These are phyloP conservation scores for Mycena leptocephala DNA, from an alignment of 768 basidiomycete genomes.

Conservation along the genomic window DNA sequence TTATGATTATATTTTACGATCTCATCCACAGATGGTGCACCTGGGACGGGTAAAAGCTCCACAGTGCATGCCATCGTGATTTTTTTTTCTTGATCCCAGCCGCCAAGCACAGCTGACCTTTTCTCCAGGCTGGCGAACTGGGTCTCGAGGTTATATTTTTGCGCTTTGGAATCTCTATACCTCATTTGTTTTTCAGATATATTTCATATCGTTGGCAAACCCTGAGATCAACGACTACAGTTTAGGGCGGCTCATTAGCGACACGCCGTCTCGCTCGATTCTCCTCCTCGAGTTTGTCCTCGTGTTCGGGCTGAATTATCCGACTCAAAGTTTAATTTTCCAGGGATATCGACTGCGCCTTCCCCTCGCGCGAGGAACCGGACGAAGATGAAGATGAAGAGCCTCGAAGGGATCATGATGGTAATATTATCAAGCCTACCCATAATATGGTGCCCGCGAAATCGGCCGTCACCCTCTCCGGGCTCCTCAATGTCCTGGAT, in stretches of 20 bases:
- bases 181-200: not conserved
- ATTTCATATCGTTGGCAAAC: not conserved
- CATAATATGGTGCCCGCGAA: not conserved
- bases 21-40: constrained; percentile 33
- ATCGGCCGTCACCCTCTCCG: too few species aligned
- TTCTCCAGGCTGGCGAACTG: constrained; percentile 24
- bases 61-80: constrained; percentile 28
- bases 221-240: constrained; percentile 1
- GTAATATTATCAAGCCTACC: not conserved
- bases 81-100: too few species aligned
- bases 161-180: not conserved
- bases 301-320: too few species aligned
- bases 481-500: too few species aligned
- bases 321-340: not conserved
- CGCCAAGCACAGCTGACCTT: too few species aligned
- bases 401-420: too few species aligned
- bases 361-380: too few species aligned
- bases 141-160: constrained; percentile 11
- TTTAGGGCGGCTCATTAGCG: too few species aligned
- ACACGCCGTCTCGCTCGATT: not conserved
- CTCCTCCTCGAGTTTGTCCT: constrained; percentile 10
- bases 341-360: constrained; percentile 26
- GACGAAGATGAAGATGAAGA: too few species aligned
- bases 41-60: too few species aligned
- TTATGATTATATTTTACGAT: too few species aligned